Evolutionary conservation across 805 yeast genomes (phyloP), one percentile per base, ranked within the genome.

Genomic region (Myxozyma melibiosi): DNA sequence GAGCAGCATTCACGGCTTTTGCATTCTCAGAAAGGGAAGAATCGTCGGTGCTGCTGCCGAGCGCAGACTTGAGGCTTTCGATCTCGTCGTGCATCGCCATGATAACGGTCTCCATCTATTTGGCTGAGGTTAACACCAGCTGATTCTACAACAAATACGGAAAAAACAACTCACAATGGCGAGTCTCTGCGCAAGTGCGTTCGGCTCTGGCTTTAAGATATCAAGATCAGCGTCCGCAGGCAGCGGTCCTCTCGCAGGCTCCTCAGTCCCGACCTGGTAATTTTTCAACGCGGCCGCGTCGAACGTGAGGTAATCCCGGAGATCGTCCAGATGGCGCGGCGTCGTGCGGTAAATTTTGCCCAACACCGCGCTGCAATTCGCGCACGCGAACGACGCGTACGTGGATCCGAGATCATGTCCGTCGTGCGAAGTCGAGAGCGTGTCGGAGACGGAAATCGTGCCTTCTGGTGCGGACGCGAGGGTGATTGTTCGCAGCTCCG

Each of bases 311-410:
- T 38, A 46, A 44, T 65, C 71, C 35, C 64, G 43, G n/a, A 66
- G 33, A 39, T 64, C 63, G 47, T 67, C 70, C 37, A 67, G 60
- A 42, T 47, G 39, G 18, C 64, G 60, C 20, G 68, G 66, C 14
- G 71, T 68, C 4, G 67, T 63, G 11, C 56, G 59, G 41, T 68
- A 68, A 9, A 66, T 52, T 22, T 64, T 34, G 13, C 71, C 71
- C 18, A 68, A 37, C 31, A n/a, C 13, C 8, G 52, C 37, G 3
- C 52, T 24, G 52, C 71, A 68, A 5, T 37, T 40, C 4, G 59
- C 27, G 49, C 71, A 68, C 2, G 47, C 9, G 13, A 67, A 37
- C 22, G 55, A 51, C 9, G 55, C 52, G 37, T 66, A 68, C 13
- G 68, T 64, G 14, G 65, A 43, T 7, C 64, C 64, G 2, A 57